Evolutionary conservation across 2,329 filamentous ascomycete genomes (phyloP), one percentile per base, ranked within the genome.

Genomic region (Dothistroma septosporum): DNA sequence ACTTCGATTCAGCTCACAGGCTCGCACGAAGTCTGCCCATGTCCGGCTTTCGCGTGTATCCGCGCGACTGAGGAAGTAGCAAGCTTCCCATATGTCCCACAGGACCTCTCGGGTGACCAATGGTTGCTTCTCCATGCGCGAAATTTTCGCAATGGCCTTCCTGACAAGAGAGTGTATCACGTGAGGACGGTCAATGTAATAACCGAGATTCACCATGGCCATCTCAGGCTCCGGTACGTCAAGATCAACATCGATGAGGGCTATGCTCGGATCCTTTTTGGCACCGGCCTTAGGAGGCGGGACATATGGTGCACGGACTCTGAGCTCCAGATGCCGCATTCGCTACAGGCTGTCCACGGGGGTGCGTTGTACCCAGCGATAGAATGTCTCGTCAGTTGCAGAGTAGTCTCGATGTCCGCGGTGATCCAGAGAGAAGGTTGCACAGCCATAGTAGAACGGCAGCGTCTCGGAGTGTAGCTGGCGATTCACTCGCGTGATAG

Each of bases 31-130:
- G 11, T 60, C 58, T 22, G 37, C 32, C 58, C 53, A 60, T 2
- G 41, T 57, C 11, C 54, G 46, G 35, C 55, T 35, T 9, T 57
- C 46, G 16, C 41, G 55, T n/a, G 16, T 2, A 35, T 57, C 55
- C 21, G 53, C 47, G 11, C 53, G n/a, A n/a, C 32, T 55, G 53
- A 55, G 53, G 21, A 61, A 44, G 55, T 53, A 61, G 49, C 52
- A 47, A 12, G 59, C 50, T 24, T 58, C 49, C 46, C 53, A 58
- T 2, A 58, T 52, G 35, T 58, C 41, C 55, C 59, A 58, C 11
- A 61, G 50, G 21, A 55, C 47, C 24, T 61, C 55, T 11, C 28
- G 0, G 4, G 50, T 37, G 1, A 61, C 50, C 8, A 61, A 2
- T 8, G 55, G 59, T 31, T 52, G 35, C 8, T 37, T 24, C 12